phyloP scores from a whole-genome alignment of 1,284 basidiomycete genomes.

The Omphalotus olearius region DNA sequence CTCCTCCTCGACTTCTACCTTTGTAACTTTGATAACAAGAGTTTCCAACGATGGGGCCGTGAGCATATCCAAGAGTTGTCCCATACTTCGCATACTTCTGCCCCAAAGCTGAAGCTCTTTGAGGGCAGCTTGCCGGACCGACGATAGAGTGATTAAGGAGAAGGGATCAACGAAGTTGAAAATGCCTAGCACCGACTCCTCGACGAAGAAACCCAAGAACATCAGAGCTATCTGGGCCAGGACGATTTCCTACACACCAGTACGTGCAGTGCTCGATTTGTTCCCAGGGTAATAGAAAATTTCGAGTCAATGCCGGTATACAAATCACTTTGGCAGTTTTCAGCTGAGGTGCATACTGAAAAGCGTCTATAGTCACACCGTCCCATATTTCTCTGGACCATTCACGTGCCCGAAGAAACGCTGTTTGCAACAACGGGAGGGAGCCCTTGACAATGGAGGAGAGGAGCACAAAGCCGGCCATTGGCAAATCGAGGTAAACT shows the following conservation, averaged over 20 bases:
- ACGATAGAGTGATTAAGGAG: too few species aligned
- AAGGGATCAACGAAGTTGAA: too few species aligned
- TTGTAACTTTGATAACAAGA: neutral
- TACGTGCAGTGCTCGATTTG: constrained; percentile 2
- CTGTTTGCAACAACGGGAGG: neutral
- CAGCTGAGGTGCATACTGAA: constrained; percentile 9
- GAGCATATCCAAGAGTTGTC: constrained; percentile 3
- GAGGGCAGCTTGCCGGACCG: neutral
- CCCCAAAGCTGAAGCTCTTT: neutral
- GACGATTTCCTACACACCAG: neutral
- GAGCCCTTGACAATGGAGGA: neutral
- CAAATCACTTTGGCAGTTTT: neutral
- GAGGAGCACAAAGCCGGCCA: neutral
- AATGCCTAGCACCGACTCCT: neutral
- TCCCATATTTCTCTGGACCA: neutral
- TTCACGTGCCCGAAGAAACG: neutral
- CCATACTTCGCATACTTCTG: neutral
- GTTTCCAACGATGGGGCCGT: neutral
- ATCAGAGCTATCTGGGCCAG: neutral
- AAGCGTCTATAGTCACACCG: constrained; percentile 1
- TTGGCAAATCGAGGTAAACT: neutral
- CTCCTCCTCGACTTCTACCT: too few species aligned
- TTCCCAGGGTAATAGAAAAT: constrained; percentile 7
- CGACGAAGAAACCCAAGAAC: neutral
- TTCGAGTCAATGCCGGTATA: constrained; percentile 2